phyloP scores from a whole-genome alignment of 176 grass and related monocot genomes.

The Lolium perenne region DNA sequence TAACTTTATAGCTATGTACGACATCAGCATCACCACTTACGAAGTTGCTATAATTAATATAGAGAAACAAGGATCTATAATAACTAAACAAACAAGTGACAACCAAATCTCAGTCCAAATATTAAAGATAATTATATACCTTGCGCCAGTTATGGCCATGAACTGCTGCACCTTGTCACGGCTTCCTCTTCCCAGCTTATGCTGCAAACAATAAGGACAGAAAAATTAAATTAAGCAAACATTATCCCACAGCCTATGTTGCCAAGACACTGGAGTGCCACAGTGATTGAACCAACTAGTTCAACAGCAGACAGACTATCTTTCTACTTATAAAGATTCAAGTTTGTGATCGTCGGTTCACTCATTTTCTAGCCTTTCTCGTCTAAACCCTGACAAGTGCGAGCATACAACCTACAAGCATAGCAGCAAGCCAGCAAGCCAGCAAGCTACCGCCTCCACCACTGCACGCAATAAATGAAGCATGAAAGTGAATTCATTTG shows the following conservation, averaged over 20 bases:
- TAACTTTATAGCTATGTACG: slow-evolving; percentile 4
- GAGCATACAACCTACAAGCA: neutral
- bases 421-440: neutral
- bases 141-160: slow-evolving; percentile 92
- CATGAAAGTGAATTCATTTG: neutral
- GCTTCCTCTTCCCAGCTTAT: slow-evolving; percentile 97
- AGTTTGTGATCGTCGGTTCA: neutral
- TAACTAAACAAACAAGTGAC: neutral
- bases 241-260: neutral
- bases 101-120: slow-evolving; percentile 27
- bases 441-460: neutral
- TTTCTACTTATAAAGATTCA: neutral
- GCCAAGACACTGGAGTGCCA: neutral
- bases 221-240: neutral
- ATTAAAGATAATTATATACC: slow-evolving; percentile 30
- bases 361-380: neutral
- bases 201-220: slow-evolving; percentile 50
- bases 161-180: slow-evolving; percentile 99
- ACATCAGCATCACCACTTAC: neutral
- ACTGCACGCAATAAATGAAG: neutral
- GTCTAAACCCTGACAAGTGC: neutral
- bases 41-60: slow-evolving; percentile 11
- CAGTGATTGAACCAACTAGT: neutral
- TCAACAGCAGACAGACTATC: neutral
- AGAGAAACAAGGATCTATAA: neutral